A percentile compares a stretch with the other conserved stretches of the same genome.
Evolutionary conservation across 1,284 basidiomycete genomes (phyloP).

Genomic region (Cryptococcus sp.): DNA sequence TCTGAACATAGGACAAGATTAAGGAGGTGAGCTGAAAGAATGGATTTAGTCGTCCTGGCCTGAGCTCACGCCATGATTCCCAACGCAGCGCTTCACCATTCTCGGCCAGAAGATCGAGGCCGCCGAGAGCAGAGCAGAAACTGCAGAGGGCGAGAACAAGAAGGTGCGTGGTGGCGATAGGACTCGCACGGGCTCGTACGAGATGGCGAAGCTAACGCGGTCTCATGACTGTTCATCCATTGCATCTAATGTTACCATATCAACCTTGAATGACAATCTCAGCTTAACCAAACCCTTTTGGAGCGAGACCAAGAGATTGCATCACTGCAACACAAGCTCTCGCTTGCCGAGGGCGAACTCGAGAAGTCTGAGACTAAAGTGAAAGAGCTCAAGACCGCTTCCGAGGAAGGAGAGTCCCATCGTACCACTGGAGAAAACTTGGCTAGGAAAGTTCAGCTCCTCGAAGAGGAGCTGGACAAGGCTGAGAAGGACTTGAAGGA

Average conservation of each 20-base stretch:
- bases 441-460: slow-evolving; percentile 79
- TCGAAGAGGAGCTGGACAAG: slow-evolving; percentile 93
- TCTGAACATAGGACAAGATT: slow-evolving; percentile 56
- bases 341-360: slow-evolving; percentile 69
- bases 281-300: slow-evolving; percentile 73
- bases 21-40: slow-evolving; percentile 54
- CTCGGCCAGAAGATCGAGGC: slow-evolving; percentile 85
- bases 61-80: neutral
- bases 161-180: slow-evolving; percentile 46
- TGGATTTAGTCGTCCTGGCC: neutral
- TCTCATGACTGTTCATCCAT: neutral
- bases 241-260: neutral
- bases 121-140: slow-evolving; percentile 75
- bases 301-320: slow-evolving; percentile 85
- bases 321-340: slow-evolving; percentile 78
- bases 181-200: neutral
- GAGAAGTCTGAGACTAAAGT: slow-evolving; percentile 78
- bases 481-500: slow-evolving; percentile 98
- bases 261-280: neutral
- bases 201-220: neutral
- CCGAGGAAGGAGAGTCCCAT: slow-evolving; percentile 72
- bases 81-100: slow-evolving; percentile 58
- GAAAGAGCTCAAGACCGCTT: slow-evolving; percentile 66
- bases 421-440: slow-evolving; percentile 76
- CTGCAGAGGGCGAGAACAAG: slow-evolving; percentile 84